Conservation (phyloP, 352 stramenopile genomes). For the Phytophthora tentaculata region DNA sequence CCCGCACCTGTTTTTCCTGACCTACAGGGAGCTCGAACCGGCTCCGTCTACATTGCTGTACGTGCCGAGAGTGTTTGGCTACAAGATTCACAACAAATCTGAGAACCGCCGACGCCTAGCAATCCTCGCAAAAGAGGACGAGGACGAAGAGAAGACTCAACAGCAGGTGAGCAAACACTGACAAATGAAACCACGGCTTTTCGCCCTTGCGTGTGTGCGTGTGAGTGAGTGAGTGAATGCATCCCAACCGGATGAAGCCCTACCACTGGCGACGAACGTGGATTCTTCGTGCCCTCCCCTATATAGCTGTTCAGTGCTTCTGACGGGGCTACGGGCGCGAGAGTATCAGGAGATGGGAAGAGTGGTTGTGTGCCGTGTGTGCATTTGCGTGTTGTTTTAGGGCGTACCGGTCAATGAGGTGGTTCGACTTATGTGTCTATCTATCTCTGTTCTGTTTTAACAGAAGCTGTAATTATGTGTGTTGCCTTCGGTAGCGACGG, state of each 20-base stretch:
- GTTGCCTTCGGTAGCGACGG: conserved; percentile 83
- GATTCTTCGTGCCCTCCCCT: conserved; percentile 4
- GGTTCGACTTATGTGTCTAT: conserved; percentile 90
- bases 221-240: conserved; percentile 15
- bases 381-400: conserved; percentile 39
- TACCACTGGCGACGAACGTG: conserved; percentile 12
- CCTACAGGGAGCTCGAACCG: conserved; percentile 94
- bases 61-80: conserved; percentile 92
- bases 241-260: conserved; percentile 7
- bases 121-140: conserved; percentile 82
- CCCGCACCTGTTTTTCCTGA: conserved; percentile 98
- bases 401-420: conserved; percentile 57
- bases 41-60: conserved; percentile 84
- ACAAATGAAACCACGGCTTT: conserved; percentile 42
- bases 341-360: conserved; percentile 6
- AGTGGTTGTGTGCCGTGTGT: conserved; percentile 43
- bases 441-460: conserved; percentile 89
- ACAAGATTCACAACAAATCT: conserved; percentile 92
- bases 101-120: conserved; percentile 84
- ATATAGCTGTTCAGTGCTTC: conserved; percentile 34
- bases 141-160: conserved; percentile 74
- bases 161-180: conserved; percentile 65
- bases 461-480: conserved; percentile 93
- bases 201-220: conserved; percentile 25
- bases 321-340: conserved; percentile 12